Evolutionary conservation across 305 asterid genomes (phyloP).

Genomic region (Fraxinus xanthoxyloides): DNA sequence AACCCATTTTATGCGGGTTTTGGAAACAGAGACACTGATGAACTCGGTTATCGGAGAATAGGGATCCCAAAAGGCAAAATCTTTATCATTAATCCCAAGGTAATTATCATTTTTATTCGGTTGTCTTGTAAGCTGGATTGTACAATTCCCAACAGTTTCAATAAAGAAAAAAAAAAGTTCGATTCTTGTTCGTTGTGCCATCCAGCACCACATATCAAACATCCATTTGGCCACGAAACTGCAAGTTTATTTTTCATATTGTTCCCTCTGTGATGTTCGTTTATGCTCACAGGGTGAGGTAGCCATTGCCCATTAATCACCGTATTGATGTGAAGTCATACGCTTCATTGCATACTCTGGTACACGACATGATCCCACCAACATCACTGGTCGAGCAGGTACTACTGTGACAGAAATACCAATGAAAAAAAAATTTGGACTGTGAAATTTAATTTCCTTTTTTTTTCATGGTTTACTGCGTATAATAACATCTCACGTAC

Average conservation of each 20-base stretch:
- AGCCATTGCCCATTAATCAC: constrained; percentile 88
- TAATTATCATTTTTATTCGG: constrained; percentile 18
- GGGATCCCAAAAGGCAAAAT: constrained; percentile 99
- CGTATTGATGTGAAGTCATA: constrained; percentile 85
- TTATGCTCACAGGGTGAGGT: constrained; percentile 81
- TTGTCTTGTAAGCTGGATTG: background rate
- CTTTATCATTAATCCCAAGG: constrained; percentile 98
- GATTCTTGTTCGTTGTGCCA: background rate
- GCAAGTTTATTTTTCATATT: background rate
- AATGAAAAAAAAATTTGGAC: background rate
- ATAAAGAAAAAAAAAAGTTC: too few relatives aligned
- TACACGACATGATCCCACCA: constrained; percentile 96
- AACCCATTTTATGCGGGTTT: constrained; percentile 98
- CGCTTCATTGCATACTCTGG: constrained; percentile 90
- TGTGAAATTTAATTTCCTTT: background rate
- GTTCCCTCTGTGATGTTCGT: background rate
- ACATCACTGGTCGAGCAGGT: constrained; percentile 96
- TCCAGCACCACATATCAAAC: background rate
- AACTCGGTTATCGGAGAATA: constrained; percentile 94
- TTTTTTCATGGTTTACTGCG: background rate
- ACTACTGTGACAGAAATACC: constrained; percentile 1
- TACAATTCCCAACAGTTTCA: background rate
- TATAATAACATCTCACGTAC: background rate
- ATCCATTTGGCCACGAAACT: background rate
- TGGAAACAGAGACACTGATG: constrained; percentile 97